Conservation (phyloP, 768 basidiomycete species). For the Naganishia vishniacii region DNA sequence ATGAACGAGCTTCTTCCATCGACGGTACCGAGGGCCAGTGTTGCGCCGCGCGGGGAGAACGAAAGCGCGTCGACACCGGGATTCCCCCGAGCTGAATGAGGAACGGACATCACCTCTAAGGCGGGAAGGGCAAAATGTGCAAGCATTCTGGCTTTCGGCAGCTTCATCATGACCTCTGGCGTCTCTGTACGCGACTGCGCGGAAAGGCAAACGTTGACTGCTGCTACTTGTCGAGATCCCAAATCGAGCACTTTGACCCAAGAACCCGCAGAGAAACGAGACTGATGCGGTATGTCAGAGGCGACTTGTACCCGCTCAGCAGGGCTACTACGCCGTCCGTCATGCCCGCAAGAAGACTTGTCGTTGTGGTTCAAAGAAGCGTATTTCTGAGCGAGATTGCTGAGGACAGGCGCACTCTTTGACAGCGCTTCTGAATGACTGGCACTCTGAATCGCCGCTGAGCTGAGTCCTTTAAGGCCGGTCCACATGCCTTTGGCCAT, state of each 20-base stretch:
- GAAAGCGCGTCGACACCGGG: slow-evolving; percentile 4
- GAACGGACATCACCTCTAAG: not conserved
- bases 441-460: slow-evolving; percentile 20
- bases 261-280: not conserved
- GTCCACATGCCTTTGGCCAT: slow-evolving; percentile 29
- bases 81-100: not conserved
- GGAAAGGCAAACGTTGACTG: not conserved
- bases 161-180: not conserved
- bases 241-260: slow-evolving; percentile 27
- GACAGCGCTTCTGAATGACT: slow-evolving; percentile 20
- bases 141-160: not conserved
- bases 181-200: not conserved
- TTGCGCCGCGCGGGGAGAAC: slow-evolving; percentile 13
- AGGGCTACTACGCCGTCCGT: not conserved
- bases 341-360: not conserved
- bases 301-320: not conserved
- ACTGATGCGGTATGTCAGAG: not conserved
- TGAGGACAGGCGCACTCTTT: slow-evolving; percentile 25
- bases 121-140: slow-evolving; percentile 24
- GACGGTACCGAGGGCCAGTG: not conserved
- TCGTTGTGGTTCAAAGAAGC: not conserved
- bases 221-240: not conserved
- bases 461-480: slow-evolving; percentile 22
- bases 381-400: slow-evolving; percentile 10
- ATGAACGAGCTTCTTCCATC: slow-evolving; percentile 20